Conservation (phyloP, 2,329 filamentous ascomycete species). For the Ceratocystis variospora region DNA sequence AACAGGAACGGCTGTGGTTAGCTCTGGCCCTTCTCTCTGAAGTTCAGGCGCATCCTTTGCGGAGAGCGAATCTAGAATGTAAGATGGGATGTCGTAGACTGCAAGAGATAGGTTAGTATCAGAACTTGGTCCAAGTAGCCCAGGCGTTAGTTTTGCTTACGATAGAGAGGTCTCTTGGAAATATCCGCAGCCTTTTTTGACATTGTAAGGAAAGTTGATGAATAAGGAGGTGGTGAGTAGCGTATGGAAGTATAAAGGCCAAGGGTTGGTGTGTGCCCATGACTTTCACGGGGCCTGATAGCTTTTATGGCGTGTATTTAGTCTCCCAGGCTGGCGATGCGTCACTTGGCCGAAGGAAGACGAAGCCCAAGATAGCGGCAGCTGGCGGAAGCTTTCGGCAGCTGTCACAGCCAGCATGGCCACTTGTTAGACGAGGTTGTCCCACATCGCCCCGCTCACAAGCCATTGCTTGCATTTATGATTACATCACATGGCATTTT, state of each 20-base stretch:
- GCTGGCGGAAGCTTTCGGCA: background rate
- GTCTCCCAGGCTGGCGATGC: background rate
- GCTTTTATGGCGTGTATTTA: background rate
- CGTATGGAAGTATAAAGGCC: too few relatives aligned
- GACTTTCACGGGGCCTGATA: background rate
- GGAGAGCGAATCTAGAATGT: conserved; percentile 55
- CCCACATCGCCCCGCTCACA: background rate
- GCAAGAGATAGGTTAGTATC: conserved; percentile 14
- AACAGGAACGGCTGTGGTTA: conserved; percentile 22
- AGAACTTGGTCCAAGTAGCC: background rate
- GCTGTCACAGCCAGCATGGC: background rate
- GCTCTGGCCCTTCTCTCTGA: conserved; percentile 22
- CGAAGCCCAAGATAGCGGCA: background rate
- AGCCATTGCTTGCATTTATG: background rate
- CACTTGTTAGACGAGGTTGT: background rate
- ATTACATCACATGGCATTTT: background rate
- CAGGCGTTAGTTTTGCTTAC: background rate
- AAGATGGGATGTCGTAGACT: conserved; percentile 72
- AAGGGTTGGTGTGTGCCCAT: too few relatives aligned
- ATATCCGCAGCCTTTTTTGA: conserved; percentile 12
- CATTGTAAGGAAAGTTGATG: background rate
- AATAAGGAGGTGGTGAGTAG: too few relatives aligned
- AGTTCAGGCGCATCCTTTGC: conserved; percentile 28
- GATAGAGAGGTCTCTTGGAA: conserved; percentile 14
- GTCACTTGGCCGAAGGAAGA: conserved; percentile 3